Evolutionary conservation across 805 yeast genomes (phyloP).

Genomic region (Debaryomyces castellii): DNA sequence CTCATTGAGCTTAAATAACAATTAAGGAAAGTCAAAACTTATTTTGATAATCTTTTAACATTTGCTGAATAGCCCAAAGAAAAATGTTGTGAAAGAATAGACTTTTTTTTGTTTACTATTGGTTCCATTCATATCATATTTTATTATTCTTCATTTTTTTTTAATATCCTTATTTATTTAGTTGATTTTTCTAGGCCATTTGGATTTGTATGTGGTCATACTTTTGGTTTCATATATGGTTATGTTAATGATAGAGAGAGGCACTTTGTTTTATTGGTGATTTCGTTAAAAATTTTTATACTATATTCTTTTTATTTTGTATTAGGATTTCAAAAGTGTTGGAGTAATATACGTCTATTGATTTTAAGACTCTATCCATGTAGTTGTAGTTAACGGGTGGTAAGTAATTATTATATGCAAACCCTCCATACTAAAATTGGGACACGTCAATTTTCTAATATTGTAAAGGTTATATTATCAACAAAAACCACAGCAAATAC

Average conservation of each 20-base stretch:
- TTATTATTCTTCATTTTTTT: conserved; percentile 1
- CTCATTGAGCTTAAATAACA: conserved; percentile 30
- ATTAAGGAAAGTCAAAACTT: not conserved
- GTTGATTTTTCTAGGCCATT: conserved; percentile 4
- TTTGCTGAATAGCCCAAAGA: too few relatives aligned
- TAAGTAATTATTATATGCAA: not conserved
- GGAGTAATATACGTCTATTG: not conserved
- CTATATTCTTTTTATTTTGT: not conserved
- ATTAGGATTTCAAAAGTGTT: not conserved
- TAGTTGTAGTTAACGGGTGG: too few relatives aligned
- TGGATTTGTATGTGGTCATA: conserved; percentile 3
- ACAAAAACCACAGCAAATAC: not conserved
- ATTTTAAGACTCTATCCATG: too few relatives aligned
- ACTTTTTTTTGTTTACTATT: not conserved
- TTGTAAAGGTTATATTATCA: not conserved
- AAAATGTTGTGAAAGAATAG: not conserved
- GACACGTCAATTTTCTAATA: conserved; percentile 2
- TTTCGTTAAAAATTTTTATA: conserved; percentile 1
- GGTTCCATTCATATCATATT: not conserved
- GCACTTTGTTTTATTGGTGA: not conserved
- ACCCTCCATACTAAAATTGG: not conserved
- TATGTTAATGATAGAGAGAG: conserved; percentile 2
- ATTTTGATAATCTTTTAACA: not conserved
- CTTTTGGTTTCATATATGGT: conserved; percentile 6
- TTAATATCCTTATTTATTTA: conserved; percentile 1